These are phyloP conservation scores for Phaeomoniella chlamydospora DNA, from an alignment of 2,329 filamentous ascomycete species.

Conservation along the genomic window DNA sequence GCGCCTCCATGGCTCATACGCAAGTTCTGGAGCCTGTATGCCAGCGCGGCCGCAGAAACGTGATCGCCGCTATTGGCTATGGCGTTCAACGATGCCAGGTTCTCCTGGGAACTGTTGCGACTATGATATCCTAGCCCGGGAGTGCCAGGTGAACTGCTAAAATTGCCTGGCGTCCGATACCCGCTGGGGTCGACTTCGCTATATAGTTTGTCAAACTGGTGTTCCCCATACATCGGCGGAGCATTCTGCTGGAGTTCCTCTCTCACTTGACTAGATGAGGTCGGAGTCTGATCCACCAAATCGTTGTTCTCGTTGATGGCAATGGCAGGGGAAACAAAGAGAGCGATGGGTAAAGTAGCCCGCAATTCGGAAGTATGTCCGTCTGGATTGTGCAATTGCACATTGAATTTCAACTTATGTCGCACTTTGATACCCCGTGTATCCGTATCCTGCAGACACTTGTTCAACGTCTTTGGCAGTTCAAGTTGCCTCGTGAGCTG, in stretches of 20 bases:
- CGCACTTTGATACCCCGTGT: constrained; percentile 79
- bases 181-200: constrained; percentile 69
- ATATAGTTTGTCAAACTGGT: constrained; percentile 80
- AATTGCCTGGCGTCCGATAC: constrained; percentile 60
- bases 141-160: constrained; percentile 57
- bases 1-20: constrained; percentile 17
- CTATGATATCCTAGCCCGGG: constrained; percentile 53
- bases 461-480: constrained; percentile 66
- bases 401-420: constrained; percentile 82
- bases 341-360: constrained; percentile 75
- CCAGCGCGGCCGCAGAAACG: constrained; percentile 51
- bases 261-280: constrained; percentile 31
- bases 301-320: constrained; percentile 78
- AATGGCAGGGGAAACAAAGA: constrained; percentile 92
- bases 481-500: constrained; percentile 45
- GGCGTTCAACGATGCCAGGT: constrained; percentile 48
- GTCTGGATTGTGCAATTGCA: constrained; percentile 87
- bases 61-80: constrained; percentile 34
- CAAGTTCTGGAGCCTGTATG: constrained; percentile 49
- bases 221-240: constrained; percentile 85
- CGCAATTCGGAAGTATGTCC: constrained; percentile 67
- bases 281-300: constrained; percentile 48
- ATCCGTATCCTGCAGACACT: constrained; percentile 81
- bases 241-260: constrained; percentile 50
- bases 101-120: constrained; percentile 66